Percentiles rank a stretch among this genome's conserved stretches.
phyloP scores from a whole-genome alignment of 2,329 filamentous ascomycete genomes.

The Claviceps sp. region DNA sequence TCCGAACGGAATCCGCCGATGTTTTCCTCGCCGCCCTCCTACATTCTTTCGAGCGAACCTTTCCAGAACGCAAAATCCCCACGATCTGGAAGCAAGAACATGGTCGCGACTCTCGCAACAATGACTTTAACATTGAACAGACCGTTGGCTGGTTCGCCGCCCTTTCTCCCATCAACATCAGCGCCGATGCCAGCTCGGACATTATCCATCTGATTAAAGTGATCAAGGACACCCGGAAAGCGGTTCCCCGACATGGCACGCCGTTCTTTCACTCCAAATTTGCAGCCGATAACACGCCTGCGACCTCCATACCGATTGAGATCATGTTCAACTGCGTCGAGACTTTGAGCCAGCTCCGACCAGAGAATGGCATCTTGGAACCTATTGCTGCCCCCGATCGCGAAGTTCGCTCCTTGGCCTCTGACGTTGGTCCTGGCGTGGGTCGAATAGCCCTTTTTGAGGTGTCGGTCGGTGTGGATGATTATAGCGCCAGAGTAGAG shows the following conservation, averaged over 20 bases:
- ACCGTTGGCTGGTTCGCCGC: conserved; percentile 50
- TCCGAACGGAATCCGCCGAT: conserved; percentile 39
- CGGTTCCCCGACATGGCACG: conserved; percentile 29
- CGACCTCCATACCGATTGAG: conserved; percentile 37
- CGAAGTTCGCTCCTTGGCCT: conserved; percentile 23
- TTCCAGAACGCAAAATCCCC: conserved; percentile 36
- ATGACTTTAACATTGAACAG: conserved; percentile 36
- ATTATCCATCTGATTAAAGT: conserved; percentile 36
- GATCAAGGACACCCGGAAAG: conserved; percentile 37
- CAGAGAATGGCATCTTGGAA: conserved; percentile 34
- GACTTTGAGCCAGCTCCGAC: conserved; percentile 33
- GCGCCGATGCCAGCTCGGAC: conserved; percentile 30
- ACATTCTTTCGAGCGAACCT: conserved; percentile 41
- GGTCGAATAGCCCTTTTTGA: conserved; percentile 38
- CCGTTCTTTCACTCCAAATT: conserved; percentile 36
- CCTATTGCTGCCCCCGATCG: conserved; percentile 28
- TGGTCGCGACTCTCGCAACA: conserved; percentile 30
- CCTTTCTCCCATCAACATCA: conserved; percentile 35
- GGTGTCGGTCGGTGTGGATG: conserved; percentile 32
- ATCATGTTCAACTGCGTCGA: conserved; percentile 45
- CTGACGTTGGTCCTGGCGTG: conserved; percentile 31
- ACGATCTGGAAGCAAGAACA: conserved; percentile 42
- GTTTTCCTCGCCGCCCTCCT: conserved; percentile 40
- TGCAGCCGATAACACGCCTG: conserved; percentile 19
- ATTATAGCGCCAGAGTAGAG: conserved; percentile 28